Evolutionary conservation across 495 filamentous ascomycete genomes (phyloP), one percentile per base, ranked within the genome.

Genomic region (Cenococcum geophilum): DNA sequence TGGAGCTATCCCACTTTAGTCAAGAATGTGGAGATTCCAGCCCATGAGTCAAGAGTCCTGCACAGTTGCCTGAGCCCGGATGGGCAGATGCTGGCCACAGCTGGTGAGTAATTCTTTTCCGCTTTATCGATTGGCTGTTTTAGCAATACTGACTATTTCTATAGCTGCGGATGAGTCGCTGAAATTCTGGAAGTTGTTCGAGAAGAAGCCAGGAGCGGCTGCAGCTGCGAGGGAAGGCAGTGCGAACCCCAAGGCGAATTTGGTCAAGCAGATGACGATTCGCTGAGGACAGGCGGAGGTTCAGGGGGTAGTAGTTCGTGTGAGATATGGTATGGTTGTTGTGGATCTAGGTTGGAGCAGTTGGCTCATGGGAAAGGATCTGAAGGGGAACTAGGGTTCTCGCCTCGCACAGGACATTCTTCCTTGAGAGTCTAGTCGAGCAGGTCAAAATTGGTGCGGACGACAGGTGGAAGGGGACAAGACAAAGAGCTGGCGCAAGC

Each of bases 121-220:
- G 34, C 11, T 16, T 42, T 22, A 18, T 62, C 8, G n/a, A 10
- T 23, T 50, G 21, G n/a, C 3, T 16, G 8, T 34, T 23, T n/a
- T 21, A 27, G 12, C 16, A 64, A 74, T 55, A 73, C 64, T 51
- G 58, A 22, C 54, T 18, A 10, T 18, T 47, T 60, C 21, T 4
- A 63, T 53, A 43, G 89, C 91, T 59, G 91, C 91, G 18, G 93
- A 99, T 70, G 93, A 99, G 81, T 91, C 85, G 71, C 80, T 99
- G 72, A 99, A 99, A 75, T 99, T 99, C 82, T 99, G 93, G 93
- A 98, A 97, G 85, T 77, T 97, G 64, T 98, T 98, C 67, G 93
- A 98, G 82, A 96, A 95, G 83, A 96, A 96, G 81, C 76, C 91
- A 22, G 92, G 91, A 32, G 79, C 78, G 47, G 77, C 74, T 57